Conservation (phyloP, 2,329 filamentous ascomycete genomes). For the Lachnum nothofagi region DNA sequence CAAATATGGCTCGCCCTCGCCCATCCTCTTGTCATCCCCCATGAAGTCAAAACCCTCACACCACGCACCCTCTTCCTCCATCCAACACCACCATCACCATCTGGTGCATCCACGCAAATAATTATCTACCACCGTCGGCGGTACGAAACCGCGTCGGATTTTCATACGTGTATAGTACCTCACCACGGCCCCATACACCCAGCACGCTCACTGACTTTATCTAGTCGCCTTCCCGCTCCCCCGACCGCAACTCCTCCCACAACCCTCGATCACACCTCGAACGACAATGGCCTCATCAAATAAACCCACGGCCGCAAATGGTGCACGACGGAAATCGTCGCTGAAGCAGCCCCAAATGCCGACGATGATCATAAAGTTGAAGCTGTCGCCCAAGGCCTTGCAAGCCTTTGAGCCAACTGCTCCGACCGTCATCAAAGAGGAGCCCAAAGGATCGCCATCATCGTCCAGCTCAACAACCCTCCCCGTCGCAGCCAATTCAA, state of each 20-base stretch:
- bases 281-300: conserved; percentile 26
- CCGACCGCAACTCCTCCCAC: neutral
- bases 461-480: conserved; percentile 34
- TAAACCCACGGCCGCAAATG: conserved; percentile 17
- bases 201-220: neutral
- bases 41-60: neutral
- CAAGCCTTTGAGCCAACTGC: conserved; percentile 45
- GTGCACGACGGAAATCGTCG: conserved; percentile 27
- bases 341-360: too few species aligned
- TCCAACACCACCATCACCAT: neutral
- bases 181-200: neutral
- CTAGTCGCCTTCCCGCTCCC: neutral
- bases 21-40: too few species aligned
- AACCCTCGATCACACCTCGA: conserved; percentile 1
- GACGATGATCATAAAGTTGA: conserved; percentile 47
- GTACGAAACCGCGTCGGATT: neutral
- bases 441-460: conserved; percentile 35
- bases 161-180: neutral
- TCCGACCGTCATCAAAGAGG: conserved; percentile 38
- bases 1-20: too few species aligned
- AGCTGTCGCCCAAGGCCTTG: conserved; percentile 46
- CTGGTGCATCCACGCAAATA: neutral
- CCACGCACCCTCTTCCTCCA: neutral
- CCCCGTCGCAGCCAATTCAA: conserved; percentile 37
- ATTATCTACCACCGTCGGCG: neutral